These are phyloP conservation scores for Myriosclerotinia curreyana DNA, from an alignment of 2,329 filamentous ascomycete species.

Conservation along the genomic window DNA sequence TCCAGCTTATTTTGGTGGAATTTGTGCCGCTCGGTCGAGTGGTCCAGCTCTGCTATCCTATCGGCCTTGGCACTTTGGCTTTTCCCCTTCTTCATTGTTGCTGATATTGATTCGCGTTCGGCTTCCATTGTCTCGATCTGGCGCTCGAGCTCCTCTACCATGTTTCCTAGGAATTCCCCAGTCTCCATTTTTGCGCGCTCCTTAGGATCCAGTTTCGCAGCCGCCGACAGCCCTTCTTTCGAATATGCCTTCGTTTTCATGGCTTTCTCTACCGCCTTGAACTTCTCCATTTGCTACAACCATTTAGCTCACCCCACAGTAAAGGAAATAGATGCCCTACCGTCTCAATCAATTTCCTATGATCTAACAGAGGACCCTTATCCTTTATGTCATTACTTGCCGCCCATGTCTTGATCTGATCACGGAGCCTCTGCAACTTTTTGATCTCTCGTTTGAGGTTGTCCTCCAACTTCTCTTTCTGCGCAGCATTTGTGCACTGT, in stretches of 20 bases:
- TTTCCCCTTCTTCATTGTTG: slow-evolving; percentile 93
- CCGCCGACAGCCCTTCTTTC: slow-evolving; percentile 91
- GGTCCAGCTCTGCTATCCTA: slow-evolving; percentile 81
- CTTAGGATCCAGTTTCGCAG: slow-evolving; percentile 92
- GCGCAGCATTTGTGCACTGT: slow-evolving; percentile 83
- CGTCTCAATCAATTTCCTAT: slow-evolving; percentile 95
- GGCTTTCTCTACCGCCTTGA: slow-evolving; percentile 99
- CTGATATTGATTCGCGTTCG: slow-evolving; percentile 81
- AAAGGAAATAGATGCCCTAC: slow-evolving; percentile 47
- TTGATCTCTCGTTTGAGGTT: slow-evolving; percentile 99
- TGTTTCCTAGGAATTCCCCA: slow-evolving; percentile 77
- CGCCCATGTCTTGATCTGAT: slow-evolving; percentile 99
- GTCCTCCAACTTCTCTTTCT: slow-evolving; percentile 98
- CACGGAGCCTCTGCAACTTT: slow-evolving; percentile 94
- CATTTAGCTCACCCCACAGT: slow-evolving; percentile 31
- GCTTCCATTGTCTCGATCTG: slow-evolving; percentile 93
- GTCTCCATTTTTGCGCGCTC: slow-evolving; percentile 91
- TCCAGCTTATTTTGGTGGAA: slow-evolving; percentile 95
- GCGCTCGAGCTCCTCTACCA: slow-evolving; percentile 89
- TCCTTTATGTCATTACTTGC: slow-evolving; percentile 99
- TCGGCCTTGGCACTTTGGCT: slow-evolving; percentile 80
- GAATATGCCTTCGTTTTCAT: slow-evolving; percentile 99
- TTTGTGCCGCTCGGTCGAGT: slow-evolving; percentile 85
- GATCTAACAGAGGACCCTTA: slow-evolving; percentile 90
- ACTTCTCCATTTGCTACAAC: slow-evolving; percentile 93